Evolutionary conservation across 1,284 basidiomycete genomes (phyloP), one percentile per base, ranked within the genome.

Genomic region (Rhodotorula sp.): DNA sequence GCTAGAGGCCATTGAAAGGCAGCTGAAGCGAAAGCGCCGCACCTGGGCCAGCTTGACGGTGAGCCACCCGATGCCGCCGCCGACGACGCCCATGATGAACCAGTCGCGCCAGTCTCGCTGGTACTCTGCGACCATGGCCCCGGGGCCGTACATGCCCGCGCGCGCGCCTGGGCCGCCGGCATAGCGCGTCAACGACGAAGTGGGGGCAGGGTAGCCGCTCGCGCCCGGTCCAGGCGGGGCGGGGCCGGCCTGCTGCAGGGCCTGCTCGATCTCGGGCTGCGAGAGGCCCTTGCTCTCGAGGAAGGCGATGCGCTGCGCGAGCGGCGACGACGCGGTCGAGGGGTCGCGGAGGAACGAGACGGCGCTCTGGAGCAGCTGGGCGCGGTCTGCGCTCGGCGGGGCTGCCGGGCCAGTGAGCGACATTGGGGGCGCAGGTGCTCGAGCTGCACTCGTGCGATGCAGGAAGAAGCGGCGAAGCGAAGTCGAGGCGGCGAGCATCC

Each of bases 1-100:
- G 34, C 34, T 34, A 34, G 34, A 34, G 34, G 5, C 34, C 34
- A 34, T 34, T 5, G 34, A 5, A 34, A 34, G 34, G 34, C 34
- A 34, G 34, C 34, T 34, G 3, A 5, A 34, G 5, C 34, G 34
- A 34, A 34, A 8, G 21, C 4, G 21, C 81, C 86, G 73, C 79
- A 92, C 93, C 81, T 89, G 88, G 77, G 94, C 94, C 52, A 98
- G 82, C 3, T 92, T 86, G 42, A 90, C 85, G n/a, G 93, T 88
- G 25, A 93, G 91, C 81, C 93, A 97, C n/a, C 90, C 88, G 10
- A 96, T 84, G 4, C 90, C 88, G 7, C 95, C 94, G 55, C 94
- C 94, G 8, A 99, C 85, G 50, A 98, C 91, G 19, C 91, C 90
- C 83, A 96, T 94, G 79, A 99, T 97, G 81, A 97, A 97, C 81